Conservation (phyloP, 805 yeast genomes). For the Candida quercuum region DNA sequence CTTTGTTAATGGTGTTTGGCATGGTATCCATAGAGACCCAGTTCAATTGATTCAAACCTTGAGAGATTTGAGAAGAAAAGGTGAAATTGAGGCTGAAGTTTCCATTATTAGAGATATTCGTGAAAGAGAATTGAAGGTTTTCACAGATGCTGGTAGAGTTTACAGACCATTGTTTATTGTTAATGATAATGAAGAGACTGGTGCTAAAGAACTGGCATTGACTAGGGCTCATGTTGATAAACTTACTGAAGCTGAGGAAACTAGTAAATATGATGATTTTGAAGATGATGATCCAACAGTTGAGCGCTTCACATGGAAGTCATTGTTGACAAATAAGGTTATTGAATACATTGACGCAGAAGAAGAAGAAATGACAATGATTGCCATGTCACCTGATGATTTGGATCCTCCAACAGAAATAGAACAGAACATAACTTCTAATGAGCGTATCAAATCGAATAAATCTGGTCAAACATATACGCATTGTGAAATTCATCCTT, state of each 20-base stretch:
- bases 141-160: constrained; percentile 98
- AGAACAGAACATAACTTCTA: constrained; percentile 36
- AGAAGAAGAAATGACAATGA: constrained; percentile 97
- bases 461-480: constrained; percentile 81
- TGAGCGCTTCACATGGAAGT: constrained; percentile 71
- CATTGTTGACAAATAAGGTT: constrained; percentile 76
- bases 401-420: constrained; percentile 58
- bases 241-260: constrained; percentile 53
- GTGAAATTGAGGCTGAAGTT: constrained; percentile 94
- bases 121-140: constrained; percentile 91
- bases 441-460: constrained; percentile 77
- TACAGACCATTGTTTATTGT: constrained; percentile 95
- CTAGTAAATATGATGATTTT: constrained; percentile 42
- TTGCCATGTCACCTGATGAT: constrained; percentile 99
- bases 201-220: constrained; percentile 63
- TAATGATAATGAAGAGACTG: constrained; percentile 72
- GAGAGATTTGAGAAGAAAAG: constrained; percentile 87
- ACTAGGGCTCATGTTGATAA: constrained; percentile 79
- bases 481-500: constrained; percentile 98
- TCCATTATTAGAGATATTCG: constrained; percentile 95
- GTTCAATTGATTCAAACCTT: constrained; percentile 87
- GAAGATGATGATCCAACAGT: constrained; percentile 5
- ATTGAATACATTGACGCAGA: constrained; percentile 98
- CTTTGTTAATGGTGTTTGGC: constrained; percentile 99
- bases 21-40: constrained; percentile 97